Base-by-base conservation (phyloP, 2,329 filamentous ascomycete species). In the Capronia coronata region DNA sequence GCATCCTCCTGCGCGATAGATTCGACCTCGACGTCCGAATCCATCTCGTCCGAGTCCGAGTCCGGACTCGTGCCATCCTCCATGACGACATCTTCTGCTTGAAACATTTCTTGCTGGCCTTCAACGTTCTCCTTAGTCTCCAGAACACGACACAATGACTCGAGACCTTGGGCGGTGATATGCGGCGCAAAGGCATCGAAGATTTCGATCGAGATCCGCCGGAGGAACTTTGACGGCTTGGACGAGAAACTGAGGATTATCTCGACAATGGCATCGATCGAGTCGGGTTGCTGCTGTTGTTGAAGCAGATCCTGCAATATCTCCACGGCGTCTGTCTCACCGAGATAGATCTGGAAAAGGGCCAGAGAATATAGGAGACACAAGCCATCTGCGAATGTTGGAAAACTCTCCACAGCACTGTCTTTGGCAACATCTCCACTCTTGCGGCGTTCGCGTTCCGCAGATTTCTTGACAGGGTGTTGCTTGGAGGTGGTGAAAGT, bases 211-310 rank as follows among this genome's bases (percentile, higher is more conserved):
- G 88, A 87, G 46, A 94, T 83, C 60, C 90, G 87, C 23, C 88
- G 81, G 72, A 94, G 86, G 44, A 97, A 73, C 8, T 83, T 80
- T 1, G 90, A 95, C 2, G 84, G 86, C 54, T 88, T 87, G 0
- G 89, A 87, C 2, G 94, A 79, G 70, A 97, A 88, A 45, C 87
- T 87, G n/a, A 97, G 74, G 6, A 98, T 69, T 44, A 97, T 86
- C 62, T 97, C 93, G 2, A 96, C 82, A 7, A 96, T 69, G 21
- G 87, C 76, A 61, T 87, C 82, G 0, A 87, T 85, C 9, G 74
- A 74, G 5, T 54, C 42, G 7, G 18, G 38, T 32, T 7, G 46
- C 85, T 37, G 85, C 76, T 51, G 84, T 84, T 65, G 85, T 89
- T 51, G 84, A 74, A 57, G 79, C n/a, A 96, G 75, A 59, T 96